Percentiles rank a stretch among this genome's conserved stretches.
These are phyloP conservation scores for Sergeia podlipaevii DNA, from an alignment of 208 protist genomes.

Conservation along the genomic window DNA sequence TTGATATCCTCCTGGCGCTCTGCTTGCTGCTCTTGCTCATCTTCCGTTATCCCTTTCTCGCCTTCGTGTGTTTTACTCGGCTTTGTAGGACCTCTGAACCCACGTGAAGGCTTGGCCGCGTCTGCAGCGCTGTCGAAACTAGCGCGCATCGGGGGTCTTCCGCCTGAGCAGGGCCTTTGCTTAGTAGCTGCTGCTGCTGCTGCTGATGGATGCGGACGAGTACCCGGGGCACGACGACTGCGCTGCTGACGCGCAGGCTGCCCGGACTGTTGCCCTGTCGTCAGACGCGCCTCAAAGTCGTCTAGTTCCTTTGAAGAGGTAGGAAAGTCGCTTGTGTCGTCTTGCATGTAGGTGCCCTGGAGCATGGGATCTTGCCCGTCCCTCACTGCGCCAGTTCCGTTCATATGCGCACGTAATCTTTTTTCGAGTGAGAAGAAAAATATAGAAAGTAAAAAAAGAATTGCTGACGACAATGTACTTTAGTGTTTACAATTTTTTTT, in stretches of 20 bases:
- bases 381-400: neutral
- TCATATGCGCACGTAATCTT: neutral
- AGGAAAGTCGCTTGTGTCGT: constrained; percentile 37
- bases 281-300: constrained; percentile 45
- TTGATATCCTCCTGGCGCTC: constrained; percentile 49
- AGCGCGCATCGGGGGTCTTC: constrained; percentile 10
- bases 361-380: constrained; percentile 47
- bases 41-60: constrained; percentile 21
- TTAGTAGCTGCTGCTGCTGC: neutral
- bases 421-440: neutral
- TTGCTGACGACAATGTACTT: neutral
- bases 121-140: neutral
- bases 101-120: neutral
- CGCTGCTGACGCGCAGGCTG: neutral
- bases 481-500: constrained; percentile 6
- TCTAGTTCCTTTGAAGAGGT: constrained; percentile 34
- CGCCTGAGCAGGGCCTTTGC: neutral
- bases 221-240: neutral
- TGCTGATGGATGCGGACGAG: neutral
- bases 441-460: neutral
- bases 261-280: constrained; percentile 12
- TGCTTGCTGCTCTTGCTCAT: constrained; percentile 31
- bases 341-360: constrained; percentile 55
- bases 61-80: neutral
- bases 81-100: neutral